Evolutionary conservation across 2,329 filamentous ascomycete species (phyloP).

Genomic region (Kalmusia sp.): DNA sequence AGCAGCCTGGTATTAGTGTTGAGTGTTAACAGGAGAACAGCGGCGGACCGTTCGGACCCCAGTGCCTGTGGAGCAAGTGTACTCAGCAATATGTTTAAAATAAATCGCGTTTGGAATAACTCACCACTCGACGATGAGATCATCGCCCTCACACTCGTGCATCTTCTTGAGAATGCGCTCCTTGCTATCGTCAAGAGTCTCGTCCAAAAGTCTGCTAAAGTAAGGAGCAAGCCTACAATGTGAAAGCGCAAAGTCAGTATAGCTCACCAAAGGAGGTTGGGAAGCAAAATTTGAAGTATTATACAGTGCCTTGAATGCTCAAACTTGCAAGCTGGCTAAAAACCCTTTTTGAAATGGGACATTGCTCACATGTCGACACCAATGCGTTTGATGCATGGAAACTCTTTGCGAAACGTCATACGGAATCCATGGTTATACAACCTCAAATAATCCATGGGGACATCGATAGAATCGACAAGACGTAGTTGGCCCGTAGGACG

Average conservation of each 20-base stretch:
- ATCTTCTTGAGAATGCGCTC: constrained; percentile 8
- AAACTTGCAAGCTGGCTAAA: too few species aligned
- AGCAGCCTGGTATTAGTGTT: too few species aligned
- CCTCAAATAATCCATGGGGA: constrained; percentile 14
- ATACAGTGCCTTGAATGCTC: too few species aligned
- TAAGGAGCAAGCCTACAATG: constrained; percentile 2
- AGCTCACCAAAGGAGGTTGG: too few species aligned
- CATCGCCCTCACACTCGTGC: constrained; percentile 13
- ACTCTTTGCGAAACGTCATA: constrained; percentile 11
- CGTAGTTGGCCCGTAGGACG: constrained; percentile 14
- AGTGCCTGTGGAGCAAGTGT: background rate
- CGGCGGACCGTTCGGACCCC: background rate
- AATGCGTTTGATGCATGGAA: constrained; percentile 18
- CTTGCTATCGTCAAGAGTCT: constrained; percentile 9
- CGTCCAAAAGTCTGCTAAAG: background rate
- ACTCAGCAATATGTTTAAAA: background rate
- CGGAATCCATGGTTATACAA: constrained; percentile 14
- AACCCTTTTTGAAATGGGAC: too few species aligned
- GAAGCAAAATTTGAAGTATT: too few species aligned
- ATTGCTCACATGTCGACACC: constrained; percentile 15
- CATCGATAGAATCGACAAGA: constrained; percentile 15
- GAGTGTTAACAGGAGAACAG: too few species aligned
- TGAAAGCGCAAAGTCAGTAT: too few species aligned
- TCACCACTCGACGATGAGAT: constrained; percentile 11
- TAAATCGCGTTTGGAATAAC: background rate